phyloP scores from a whole-genome alignment of 805 yeast species.

The Nakazawaea holstii region DNA sequence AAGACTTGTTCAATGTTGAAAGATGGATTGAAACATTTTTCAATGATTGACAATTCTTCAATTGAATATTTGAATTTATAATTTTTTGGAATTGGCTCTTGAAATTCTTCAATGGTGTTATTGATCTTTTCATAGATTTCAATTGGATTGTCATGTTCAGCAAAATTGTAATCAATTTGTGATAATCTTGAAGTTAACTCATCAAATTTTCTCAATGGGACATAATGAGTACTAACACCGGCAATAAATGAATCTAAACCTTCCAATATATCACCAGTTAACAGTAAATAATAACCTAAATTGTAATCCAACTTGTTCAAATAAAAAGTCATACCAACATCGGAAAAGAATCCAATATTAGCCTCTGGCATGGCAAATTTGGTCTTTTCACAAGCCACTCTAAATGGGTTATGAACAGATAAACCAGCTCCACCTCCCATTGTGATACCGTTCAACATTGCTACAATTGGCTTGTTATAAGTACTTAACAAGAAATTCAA shows the following conservation, averaged over 20 bases:
- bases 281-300: constrained; percentile 78
- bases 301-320: constrained; percentile 78
- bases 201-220: constrained; percentile 58
- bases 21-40: constrained; percentile 52
- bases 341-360: constrained; percentile 94
- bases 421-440: constrained; percentile 99
- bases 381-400: constrained; percentile 89
- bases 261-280: constrained; percentile 73
- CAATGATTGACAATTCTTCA: constrained; percentile 60
- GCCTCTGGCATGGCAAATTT: constrained; percentile 97
- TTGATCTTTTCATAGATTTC: constrained; percentile 57
- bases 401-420: constrained; percentile 84
- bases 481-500: constrained; percentile 75
- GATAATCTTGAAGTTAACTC: constrained; percentile 63
- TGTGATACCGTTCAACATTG: constrained; percentile 85
- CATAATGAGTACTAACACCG: constrained; percentile 90
- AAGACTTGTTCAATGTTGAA: constrained; percentile 50
- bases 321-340: constrained; percentile 91
- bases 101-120: constrained; percentile 72
- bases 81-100: constrained; percentile 58
- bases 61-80: constrained; percentile 53
- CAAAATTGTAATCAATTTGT: constrained; percentile 36
- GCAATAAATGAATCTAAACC: constrained; percentile 79
- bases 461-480: constrained; percentile 82
- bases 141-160: not conserved